Conservation (phyloP, 2,329 filamentous ascomycete species). For the Aspergillus melleus region DNA sequence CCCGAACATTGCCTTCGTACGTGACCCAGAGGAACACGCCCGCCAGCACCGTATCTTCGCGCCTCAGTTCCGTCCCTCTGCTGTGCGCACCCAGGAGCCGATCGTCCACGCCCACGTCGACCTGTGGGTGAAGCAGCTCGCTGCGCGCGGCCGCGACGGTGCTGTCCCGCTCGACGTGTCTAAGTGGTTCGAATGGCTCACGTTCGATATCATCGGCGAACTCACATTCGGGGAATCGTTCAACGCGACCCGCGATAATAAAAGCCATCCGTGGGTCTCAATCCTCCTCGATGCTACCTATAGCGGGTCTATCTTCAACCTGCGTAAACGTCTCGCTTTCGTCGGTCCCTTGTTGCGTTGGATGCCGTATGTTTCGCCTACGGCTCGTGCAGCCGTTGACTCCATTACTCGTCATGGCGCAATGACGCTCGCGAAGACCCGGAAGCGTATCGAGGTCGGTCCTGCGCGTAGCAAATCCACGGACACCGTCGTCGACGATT, state of each 20-base stretch:
- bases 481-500: neutral
- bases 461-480: neutral
- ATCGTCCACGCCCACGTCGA: neutral
- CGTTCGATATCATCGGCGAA: conserved; percentile 9
- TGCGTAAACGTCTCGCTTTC: neutral
- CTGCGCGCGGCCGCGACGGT: neutral
- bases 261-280: neutral
- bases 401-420: neutral
- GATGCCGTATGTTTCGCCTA: neutral
- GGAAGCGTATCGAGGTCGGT: neutral
- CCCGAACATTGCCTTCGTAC: neutral
- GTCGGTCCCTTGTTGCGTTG: neutral
- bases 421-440: neutral
- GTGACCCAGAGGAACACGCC: neutral
- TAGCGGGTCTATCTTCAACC: neutral
- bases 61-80: neutral
- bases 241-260: neutral
- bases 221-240: conserved; percentile 4
- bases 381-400: neutral
- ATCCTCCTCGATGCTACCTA: neutral
- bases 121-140: neutral
- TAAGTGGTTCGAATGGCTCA: conserved; percentile 14
- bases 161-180: neutral
- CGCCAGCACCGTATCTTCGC: neutral
- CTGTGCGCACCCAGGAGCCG: neutral